phyloP scores from a whole-genome alignment of 108 stramenopile genomes.

The Mayamaea pseudoterrestris region DNA sequence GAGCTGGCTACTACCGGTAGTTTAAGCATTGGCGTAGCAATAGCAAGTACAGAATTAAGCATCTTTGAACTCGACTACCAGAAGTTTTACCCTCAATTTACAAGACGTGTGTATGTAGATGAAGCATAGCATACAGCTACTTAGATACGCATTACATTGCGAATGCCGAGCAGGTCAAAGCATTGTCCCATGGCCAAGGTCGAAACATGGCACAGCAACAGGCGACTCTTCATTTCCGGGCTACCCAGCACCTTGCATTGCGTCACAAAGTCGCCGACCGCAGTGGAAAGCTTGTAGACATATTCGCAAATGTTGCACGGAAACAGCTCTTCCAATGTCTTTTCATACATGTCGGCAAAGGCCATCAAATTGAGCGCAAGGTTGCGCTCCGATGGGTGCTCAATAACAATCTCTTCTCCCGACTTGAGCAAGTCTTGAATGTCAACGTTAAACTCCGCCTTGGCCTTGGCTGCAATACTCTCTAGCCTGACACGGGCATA shows the following conservation, averaged over 20 bases:
- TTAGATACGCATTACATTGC: conserved; percentile 74
- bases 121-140: no score
- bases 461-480: conserved; percentile 89
- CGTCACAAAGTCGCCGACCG: conserved; percentile 91
- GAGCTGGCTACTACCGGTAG: no score
- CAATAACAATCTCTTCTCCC: conserved; percentile 42
- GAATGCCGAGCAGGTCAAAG: conserved; percentile 79
- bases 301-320: conserved; percentile 96
- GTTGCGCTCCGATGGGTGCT: conserved; percentile 85
- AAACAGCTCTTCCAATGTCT: conserved; percentile 69
- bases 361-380: conserved; percentile 78
- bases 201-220: conserved; percentile 89
- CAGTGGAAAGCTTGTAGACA: conserved; percentile 82
- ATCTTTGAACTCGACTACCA: no score
- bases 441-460: conserved; percentile 60
- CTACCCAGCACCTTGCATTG: conserved; percentile 87
- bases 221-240: conserved; percentile 82
- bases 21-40: no score
- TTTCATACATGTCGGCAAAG: conserved; percentile 76
- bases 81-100: no score
- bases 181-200: conserved; percentile 82
- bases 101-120: no score
- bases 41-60: no score
- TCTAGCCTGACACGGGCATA: conserved; percentile 97
- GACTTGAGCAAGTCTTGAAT: conserved; percentile 55